These are phyloP conservation scores for Obelidium mucronatum DNA, from an alignment of 192 early-diverging fungal genomes.

Conservation along the genomic window DNA sequence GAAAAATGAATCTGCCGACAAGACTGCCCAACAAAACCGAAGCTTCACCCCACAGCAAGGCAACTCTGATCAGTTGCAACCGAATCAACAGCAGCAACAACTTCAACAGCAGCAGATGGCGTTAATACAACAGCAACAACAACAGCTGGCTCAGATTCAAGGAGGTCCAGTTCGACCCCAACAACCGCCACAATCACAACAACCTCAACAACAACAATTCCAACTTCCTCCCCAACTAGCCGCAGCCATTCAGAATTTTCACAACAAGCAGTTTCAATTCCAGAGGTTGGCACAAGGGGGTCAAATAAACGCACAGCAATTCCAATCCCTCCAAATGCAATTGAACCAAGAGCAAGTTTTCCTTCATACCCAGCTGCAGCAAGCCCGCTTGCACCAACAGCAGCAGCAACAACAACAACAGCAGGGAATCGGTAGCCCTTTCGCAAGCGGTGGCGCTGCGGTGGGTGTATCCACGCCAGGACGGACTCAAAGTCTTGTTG, in stretches of 20 bases:
- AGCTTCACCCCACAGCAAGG: background rate
- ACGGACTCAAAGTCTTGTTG: background rate
- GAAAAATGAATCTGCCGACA: background rate
- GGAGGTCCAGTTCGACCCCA: background rate
- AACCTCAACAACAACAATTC: background rate
- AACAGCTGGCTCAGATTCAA: background rate
- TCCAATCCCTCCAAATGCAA: conserved; percentile 27
- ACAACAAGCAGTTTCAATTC: conserved; percentile 17
- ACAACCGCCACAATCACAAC: background rate
- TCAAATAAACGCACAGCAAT: conserved; percentile 26
- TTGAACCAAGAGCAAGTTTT: conserved; percentile 25
- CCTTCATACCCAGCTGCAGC: conserved; percentile 18
- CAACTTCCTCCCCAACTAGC: conserved; percentile 4
- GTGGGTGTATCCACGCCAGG: background rate
- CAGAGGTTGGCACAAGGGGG: background rate
- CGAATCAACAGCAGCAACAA: conserved; percentile 23
- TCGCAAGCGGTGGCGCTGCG: background rate
- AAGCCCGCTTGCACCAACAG: conserved; percentile 7
- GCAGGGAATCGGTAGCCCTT: background rate
- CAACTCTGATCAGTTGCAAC: background rate
- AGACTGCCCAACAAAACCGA: too few relatives aligned
- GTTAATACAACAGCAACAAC: conserved; percentile 13
- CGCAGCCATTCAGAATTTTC: conserved; percentile 12
- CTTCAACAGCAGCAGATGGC: conserved; percentile 15
- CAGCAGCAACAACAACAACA: conserved; percentile 23